Conservation (phyloP, 2,329 filamentous ascomycete species). For the Pseudogymnoascus sp. region DNA sequence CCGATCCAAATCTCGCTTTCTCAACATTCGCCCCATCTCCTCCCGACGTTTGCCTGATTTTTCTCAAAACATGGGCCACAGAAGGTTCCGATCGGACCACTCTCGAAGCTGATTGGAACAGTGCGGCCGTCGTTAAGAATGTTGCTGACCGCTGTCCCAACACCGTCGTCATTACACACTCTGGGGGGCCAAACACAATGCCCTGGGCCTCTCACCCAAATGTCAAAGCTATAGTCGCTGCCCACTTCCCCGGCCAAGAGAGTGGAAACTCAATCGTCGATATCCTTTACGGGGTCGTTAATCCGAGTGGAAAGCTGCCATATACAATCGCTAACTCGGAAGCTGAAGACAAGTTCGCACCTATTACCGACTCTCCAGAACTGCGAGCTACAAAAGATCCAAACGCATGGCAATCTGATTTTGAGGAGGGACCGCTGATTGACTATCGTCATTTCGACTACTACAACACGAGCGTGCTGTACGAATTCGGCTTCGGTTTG, state of each 20-base stretch:
- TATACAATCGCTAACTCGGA: slow-evolving; percentile 49
- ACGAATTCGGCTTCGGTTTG: slow-evolving; percentile 72
- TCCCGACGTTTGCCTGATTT: slow-evolving; percentile 43
- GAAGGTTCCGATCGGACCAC: slow-evolving; percentile 33
- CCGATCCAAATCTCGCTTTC: background rate
- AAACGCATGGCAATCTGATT: slow-evolving; percentile 48
- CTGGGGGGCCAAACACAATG: slow-evolving; percentile 57
- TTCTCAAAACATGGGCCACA: slow-evolving; percentile 58
- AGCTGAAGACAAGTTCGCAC: slow-evolving; percentile 44
- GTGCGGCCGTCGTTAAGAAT: slow-evolving; percentile 17
- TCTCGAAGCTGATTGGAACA: slow-evolving; percentile 19
- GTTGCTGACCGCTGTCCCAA: slow-evolving; percentile 46
- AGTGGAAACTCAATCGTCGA: slow-evolving; percentile 54
- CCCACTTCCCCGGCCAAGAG: slow-evolving; percentile 52
- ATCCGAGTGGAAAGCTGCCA: slow-evolving; percentile 38
- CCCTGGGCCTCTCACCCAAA: slow-evolving; percentile 51
- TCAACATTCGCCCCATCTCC: slow-evolving; percentile 13
- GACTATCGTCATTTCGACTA: slow-evolving; percentile 70
- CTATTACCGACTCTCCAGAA: slow-evolving; percentile 39
- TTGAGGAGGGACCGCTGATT: slow-evolving; percentile 69
- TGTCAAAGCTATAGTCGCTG: slow-evolving; percentile 53
- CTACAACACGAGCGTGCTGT: slow-evolving; percentile 52
- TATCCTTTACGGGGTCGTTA: slow-evolving; percentile 52
- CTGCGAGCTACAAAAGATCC: slow-evolving; percentile 29
- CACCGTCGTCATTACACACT: slow-evolving; percentile 60